These are phyloP conservation scores for Tricholoma furcatifolium DNA, from an alignment of 768 basidiomycete genomes.

Conservation along the genomic window DNA sequence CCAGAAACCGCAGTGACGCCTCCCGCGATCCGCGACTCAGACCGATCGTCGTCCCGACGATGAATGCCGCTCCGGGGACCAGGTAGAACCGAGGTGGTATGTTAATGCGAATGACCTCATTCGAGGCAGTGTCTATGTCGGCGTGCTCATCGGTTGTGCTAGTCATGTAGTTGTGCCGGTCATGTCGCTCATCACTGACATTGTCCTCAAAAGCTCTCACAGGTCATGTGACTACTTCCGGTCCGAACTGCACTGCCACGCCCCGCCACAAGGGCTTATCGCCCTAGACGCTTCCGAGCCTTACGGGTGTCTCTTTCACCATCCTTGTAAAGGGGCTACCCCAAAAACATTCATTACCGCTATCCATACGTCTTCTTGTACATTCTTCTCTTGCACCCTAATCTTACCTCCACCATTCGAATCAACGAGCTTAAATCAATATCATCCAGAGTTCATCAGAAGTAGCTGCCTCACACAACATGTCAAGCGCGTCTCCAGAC, in stretches of 20 bases:
- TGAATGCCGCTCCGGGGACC: slow-evolving; percentile 58
- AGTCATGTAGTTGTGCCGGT: slow-evolving; percentile 1
- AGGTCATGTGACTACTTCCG: slow-evolving; percentile 13
- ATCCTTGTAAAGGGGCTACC: neutral
- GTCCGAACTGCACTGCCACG: neutral
- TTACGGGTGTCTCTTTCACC: neutral
- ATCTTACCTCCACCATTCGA: no score
- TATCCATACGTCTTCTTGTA: no score
- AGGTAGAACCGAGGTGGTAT: slow-evolving; percentile 60
- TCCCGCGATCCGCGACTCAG: slow-evolving; percentile 67
- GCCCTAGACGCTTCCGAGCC: slow-evolving; percentile 3
- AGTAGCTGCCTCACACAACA: no score
- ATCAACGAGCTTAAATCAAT: no score
- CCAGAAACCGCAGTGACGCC: slow-evolving; percentile 78
- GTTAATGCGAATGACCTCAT: slow-evolving; percentile 15
- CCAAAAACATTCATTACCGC: neutral
- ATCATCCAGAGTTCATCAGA: no score
- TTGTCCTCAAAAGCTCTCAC: neutral
- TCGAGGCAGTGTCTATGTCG: slow-evolving; percentile 13
- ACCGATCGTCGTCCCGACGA: slow-evolving; percentile 69
- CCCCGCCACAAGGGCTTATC: neutral
- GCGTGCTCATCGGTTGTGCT: slow-evolving; percentile 5
- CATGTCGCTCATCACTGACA: slow-evolving; percentile 7
- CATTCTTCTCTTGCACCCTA: no score
- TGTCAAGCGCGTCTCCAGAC: neutral